These are phyloP conservation scores for Fomitopsis betulina DNA, from an alignment of 1,284 basidiomycete species.

Conservation along the genomic window DNA sequence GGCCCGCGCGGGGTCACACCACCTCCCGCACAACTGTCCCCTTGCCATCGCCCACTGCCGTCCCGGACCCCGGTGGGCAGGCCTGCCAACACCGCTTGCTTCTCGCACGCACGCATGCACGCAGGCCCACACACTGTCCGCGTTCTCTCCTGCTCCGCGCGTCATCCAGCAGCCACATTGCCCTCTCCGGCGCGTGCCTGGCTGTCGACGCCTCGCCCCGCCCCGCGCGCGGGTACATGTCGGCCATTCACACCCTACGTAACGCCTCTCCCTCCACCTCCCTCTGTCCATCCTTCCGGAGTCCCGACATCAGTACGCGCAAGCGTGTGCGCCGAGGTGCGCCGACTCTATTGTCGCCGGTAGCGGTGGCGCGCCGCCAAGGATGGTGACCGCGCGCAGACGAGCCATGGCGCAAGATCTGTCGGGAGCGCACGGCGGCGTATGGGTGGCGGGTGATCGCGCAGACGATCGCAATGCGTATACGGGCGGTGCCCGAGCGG, in stretches of 20 bases:
- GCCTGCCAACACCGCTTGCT: not conserved
- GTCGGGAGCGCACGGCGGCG: not conserved
- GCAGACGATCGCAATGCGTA: not conserved
- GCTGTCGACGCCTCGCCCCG: not conserved
- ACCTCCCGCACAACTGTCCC: not conserved
- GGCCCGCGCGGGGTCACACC: not conserved
- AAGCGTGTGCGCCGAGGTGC: not conserved
- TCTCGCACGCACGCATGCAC: not conserved
- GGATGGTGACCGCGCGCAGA: too few species aligned
- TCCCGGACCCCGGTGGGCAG: not conserved
- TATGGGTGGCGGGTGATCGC: slow-evolving; percentile 1
- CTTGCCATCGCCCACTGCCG: not conserved
- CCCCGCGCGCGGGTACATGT: slow-evolving; percentile 13
- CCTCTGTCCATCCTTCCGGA: slow-evolving; percentile 7
- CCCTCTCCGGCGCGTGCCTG: not conserved
- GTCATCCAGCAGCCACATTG: not conserved
- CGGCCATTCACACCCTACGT: slow-evolving; percentile 17
- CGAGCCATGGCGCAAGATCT: not conserved
- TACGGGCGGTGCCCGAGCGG: slow-evolving; percentile 1
- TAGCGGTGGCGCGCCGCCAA: not conserved
- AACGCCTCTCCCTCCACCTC: not conserved
- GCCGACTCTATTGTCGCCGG: not conserved
- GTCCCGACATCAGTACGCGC: slow-evolving; percentile 6
- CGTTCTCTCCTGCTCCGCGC: not conserved
- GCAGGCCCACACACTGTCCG: not conserved